phyloP scores from a whole-genome alignment of 768 basidiomycete species.

The Suillus clintonianus region DNA sequence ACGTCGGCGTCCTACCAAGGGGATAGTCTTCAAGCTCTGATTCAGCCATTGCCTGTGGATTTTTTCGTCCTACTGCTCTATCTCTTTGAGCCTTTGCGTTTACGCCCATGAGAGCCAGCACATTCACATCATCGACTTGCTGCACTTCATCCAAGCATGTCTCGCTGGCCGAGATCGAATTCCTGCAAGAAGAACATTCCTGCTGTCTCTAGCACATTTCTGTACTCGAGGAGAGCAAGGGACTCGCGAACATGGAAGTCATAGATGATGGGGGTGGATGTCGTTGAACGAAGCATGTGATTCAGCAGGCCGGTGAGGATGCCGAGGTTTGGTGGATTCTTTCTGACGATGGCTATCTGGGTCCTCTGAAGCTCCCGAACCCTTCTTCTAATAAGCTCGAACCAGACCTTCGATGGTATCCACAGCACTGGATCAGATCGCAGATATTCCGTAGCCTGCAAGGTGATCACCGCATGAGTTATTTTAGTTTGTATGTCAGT shows the following conservation, averaged over 20 bases:
- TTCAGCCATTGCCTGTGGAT: too few relatives aligned
- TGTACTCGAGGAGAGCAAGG: slow-evolving; percentile 10
- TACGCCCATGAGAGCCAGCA: too few relatives aligned
- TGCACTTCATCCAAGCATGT: too few relatives aligned
- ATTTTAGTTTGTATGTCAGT: neutral
- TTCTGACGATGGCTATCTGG: slow-evolving; percentile 2
- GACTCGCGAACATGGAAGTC: slow-evolving; percentile 13
- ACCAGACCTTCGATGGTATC: slow-evolving; percentile 9
- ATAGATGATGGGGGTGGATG: slow-evolving; percentile 9
- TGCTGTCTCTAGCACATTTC: too few relatives aligned
- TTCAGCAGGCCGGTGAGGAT: slow-evolving; percentile 7
- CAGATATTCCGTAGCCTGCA: slow-evolving; percentile 2
- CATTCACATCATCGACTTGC: too few relatives aligned
- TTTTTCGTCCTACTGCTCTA: too few relatives aligned
- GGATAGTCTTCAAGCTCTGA: neutral
- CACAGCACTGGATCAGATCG: slow-evolving; percentile 8
- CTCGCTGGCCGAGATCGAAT: too few relatives aligned
- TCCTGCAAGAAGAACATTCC: too few relatives aligned
- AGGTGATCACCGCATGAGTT: too few relatives aligned
- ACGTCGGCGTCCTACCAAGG: neutral
- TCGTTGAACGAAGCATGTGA: slow-evolving; percentile 5
- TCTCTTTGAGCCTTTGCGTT: too few relatives aligned
- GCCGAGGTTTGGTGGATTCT: too few relatives aligned
- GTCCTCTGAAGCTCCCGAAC: neutral
- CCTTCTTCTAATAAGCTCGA: slow-evolving; percentile 3